Evolutionary conservation across 176 grass and related monocot species (phyloP).

Genomic region (Aegilops sharonensis): DNA sequence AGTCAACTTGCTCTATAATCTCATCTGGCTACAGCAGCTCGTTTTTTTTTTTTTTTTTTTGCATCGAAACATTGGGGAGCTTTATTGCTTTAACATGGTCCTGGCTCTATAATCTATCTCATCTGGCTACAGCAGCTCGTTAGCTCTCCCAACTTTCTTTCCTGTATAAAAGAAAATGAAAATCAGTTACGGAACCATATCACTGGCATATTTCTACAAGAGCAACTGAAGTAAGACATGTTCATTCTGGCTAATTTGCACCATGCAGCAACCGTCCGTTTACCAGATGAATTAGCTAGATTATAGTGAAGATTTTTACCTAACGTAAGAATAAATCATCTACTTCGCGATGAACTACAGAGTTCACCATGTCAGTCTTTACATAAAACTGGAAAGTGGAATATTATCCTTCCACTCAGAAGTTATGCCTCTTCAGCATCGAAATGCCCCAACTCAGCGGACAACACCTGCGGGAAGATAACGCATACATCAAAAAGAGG

Average conservation of each 20-base stretch:
- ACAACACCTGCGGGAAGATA: too few species aligned
- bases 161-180: constrained; percentile 37
- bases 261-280: background rate
- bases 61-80: too few species aligned
- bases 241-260: background rate
- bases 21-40: constrained; percentile 66
- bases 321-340: background rate
- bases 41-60: background rate
- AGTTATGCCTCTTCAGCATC: background rate
- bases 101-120: constrained; percentile 54
- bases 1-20: constrained; percentile 72
- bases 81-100: too few species aligned
- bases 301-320: background rate
- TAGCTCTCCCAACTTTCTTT: constrained; percentile 74
- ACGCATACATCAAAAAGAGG: too few species aligned
- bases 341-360: background rate
- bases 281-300: background rate
- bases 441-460: background rate
- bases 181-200: background rate
- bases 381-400: background rate
- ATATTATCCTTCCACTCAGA: background rate
- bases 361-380: background rate
- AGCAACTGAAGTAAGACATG: background rate
- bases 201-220: background rate
- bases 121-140: constrained; percentile 56